phyloP scores from a whole-genome alignment of 2,329 filamentous ascomycete genomes.

The Aureobasidium sp. region DNA sequence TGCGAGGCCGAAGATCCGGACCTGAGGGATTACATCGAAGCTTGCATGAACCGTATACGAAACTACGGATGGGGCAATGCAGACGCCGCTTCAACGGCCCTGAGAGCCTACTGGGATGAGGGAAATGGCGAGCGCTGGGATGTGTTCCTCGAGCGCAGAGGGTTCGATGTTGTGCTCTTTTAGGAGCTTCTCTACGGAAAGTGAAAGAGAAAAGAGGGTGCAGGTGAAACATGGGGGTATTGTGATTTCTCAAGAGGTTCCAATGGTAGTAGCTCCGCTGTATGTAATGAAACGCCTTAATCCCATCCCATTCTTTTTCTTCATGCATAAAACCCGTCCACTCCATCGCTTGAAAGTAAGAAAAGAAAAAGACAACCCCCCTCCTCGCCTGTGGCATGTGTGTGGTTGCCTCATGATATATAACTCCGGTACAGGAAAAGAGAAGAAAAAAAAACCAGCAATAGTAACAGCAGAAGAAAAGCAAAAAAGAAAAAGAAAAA shows the following conservation, averaged over 20 bases:
- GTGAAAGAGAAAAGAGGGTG: neutral
- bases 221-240: neutral
- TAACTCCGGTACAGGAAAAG: neutral
- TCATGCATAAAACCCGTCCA: neutral
- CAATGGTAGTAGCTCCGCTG: neutral
- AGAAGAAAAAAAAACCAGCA: neutral
- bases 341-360: conserved; percentile 2
- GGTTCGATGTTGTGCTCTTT: conserved; percentile 8
- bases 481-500: neutral
- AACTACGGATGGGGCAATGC: conserved; percentile 9
- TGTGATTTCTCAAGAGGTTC: neutral
- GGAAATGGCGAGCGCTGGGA: conserved; percentile 11
- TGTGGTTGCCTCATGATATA: neutral
- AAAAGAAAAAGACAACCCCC: neutral
- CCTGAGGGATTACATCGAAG: neutral
- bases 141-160: conserved; percentile 7
- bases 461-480: neutral
- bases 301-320: neutral
- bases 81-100: neutral
- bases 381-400: neutral
- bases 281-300: neutral
- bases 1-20: conserved; percentile 6
- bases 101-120: conserved; percentile 1
- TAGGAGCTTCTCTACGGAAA: neutral
- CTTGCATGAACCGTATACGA: neutral